A percentile compares a stretch with the other conserved stretches of the same genome.
Conservation (phyloP, 805 yeast species). For the Pichia exigua region DNA sequence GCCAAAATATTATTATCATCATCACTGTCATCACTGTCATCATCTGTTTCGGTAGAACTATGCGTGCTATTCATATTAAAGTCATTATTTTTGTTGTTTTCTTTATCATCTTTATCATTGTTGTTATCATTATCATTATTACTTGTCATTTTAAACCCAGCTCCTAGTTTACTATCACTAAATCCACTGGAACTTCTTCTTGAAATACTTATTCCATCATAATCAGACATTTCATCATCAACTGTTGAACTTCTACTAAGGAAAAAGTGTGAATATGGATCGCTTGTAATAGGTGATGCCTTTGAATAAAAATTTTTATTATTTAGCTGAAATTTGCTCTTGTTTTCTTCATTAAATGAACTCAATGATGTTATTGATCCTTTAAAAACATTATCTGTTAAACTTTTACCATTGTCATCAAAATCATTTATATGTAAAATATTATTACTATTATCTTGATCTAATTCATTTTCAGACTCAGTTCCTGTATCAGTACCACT, state of each 20-base stretch:
- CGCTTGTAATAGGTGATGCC: constrained; percentile 2
- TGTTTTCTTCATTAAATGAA: constrained; percentile 15
- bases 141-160: background rate
- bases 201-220: constrained; percentile 2
- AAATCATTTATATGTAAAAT: background rate
- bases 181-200: background rate
- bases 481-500: constrained; percentile 17
- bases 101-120: background rate
- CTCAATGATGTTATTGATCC: constrained; percentile 14
- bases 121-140: background rate
- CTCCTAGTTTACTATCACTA: background rate
- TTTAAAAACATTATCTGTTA: constrained; percentile 5
- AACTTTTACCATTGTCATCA: constrained; percentile 1
- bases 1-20: constrained; percentile 11
- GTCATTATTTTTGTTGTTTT: background rate
- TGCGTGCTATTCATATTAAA: background rate
- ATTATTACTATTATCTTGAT: background rate
- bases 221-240: constrained; percentile 1
- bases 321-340: constrained; percentile 12
- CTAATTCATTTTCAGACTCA: constrained; percentile 10
- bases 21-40: background rate
- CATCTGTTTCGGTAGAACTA: background rate
- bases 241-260: background rate
- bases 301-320: constrained; percentile 11
- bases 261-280: constrained; percentile 15